These are phyloP conservation scores for Microbotryum lychnidis-dioicae DNA, from an alignment of 1,284 basidiomycete genomes.

Conservation along the genomic window DNA sequence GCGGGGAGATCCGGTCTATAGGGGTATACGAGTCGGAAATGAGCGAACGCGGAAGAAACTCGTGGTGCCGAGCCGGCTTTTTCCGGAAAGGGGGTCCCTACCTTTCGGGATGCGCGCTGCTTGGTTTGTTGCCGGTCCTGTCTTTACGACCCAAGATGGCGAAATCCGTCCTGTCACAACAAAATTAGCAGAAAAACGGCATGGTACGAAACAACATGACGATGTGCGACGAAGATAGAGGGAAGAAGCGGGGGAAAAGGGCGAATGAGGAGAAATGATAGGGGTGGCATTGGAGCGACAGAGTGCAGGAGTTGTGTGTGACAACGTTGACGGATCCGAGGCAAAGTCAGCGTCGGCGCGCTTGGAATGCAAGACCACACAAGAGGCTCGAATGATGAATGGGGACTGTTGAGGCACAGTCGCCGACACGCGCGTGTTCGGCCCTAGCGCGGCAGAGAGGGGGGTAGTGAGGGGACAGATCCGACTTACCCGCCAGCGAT, in stretches of 20 bases:
- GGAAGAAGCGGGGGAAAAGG: neutral
- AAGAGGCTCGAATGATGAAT: neutral
- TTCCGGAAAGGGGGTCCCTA: neutral
- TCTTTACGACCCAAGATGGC: slow-evolving; percentile 30
- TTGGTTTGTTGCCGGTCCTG: slow-evolving; percentile 17
- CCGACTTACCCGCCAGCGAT: slow-evolving; percentile 27
- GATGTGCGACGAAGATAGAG: neutral
- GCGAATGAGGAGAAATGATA: neutral
- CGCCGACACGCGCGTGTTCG: too few species aligned
- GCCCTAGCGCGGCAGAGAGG: neutral
- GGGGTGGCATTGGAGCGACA: neutral
- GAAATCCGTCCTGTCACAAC: slow-evolving; percentile 24
- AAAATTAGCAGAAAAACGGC: neutral
- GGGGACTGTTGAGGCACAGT: neutral
- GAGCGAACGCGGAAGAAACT: neutral
- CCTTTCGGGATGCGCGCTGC: slow-evolving; percentile 6
- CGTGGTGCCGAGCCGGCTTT: neutral
- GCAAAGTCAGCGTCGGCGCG: neutral
- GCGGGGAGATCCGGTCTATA: slow-evolving; percentile 64
- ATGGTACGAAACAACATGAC: neutral
- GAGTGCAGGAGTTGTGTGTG: neutral
- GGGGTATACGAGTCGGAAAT: slow-evolving; percentile 13
- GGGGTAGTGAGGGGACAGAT: neutral
- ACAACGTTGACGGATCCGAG: neutral
- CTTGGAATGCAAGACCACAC: neutral